A percentile compares a stretch with the other conserved stretches of the same genome.
Conservation (phyloP, 768 basidiomycete species). For the Pisolithus microcarpus region DNA sequence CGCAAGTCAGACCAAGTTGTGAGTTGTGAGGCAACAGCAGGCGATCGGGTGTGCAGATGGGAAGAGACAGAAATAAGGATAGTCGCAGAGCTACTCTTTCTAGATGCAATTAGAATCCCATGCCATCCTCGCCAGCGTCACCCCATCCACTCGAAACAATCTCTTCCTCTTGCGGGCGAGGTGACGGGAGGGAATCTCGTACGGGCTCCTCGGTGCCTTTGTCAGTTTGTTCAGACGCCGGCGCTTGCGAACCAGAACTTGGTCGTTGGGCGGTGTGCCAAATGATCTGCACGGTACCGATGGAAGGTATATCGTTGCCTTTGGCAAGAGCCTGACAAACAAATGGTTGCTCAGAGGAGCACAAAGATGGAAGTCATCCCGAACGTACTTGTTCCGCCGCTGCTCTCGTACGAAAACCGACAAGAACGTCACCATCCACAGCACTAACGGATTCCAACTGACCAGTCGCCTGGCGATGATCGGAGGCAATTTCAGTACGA, state of each 20-base stretch:
- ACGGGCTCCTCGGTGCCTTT: slow-evolving; percentile 15
- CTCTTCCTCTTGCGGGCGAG: slow-evolving; percentile 50
- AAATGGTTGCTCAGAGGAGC: slow-evolving; percentile 6
- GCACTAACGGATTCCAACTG: slow-evolving; percentile 61
- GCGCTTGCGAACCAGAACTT: slow-evolving; percentile 13
- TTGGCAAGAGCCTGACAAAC: slow-evolving; percentile 59
- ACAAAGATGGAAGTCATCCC: not conserved
- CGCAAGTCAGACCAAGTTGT: not conserved
- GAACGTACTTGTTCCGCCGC: slow-evolving; percentile 70
- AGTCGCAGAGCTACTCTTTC: not conserved
- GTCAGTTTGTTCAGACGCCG: slow-evolving; percentile 16
- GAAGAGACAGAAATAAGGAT: slow-evolving; percentile 1
- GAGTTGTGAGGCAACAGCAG: not conserved
- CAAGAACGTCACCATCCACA: slow-evolving; percentile 54
- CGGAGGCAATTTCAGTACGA: not conserved
- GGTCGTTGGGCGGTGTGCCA: slow-evolving; percentile 47
- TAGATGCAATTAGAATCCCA: slow-evolving; percentile 48
- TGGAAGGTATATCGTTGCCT: slow-evolving; percentile 56
- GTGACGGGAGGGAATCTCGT: slow-evolving; percentile 20
- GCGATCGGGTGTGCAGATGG: too few species aligned
- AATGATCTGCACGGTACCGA: slow-evolving; percentile 58
- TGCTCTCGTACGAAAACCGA: slow-evolving; percentile 63
- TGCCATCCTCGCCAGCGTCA: slow-evolving; percentile 58
- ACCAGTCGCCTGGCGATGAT: slow-evolving; percentile 47
- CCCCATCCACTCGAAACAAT: slow-evolving; percentile 66